These are phyloP conservation scores for Fusarium bulbicola DNA, from an alignment of 2,329 filamentous ascomycete species.

Conservation along the genomic window DNA sequence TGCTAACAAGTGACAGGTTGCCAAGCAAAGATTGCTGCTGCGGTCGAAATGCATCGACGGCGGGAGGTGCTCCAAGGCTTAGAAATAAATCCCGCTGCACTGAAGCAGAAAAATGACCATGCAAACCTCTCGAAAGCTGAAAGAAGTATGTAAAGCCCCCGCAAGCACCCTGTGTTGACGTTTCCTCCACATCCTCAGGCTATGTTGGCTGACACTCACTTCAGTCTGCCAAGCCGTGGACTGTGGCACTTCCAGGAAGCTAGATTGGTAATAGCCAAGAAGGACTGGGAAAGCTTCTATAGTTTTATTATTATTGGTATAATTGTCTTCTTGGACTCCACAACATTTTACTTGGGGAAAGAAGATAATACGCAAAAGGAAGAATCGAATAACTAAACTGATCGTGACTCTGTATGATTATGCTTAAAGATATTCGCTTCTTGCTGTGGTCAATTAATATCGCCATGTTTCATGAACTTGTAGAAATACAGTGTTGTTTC, in stretches of 20 bases:
- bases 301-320: accelerated
- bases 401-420: accelerated
- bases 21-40: background rate
- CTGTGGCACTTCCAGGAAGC: background rate
- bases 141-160: background rate
- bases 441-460: background rate
- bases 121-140: background rate
- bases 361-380: background rate
- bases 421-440: accelerated
- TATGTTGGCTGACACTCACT: accelerated
- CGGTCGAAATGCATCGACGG: background rate
- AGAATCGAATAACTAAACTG: accelerated
- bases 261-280: background rate
- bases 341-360: accelerated
- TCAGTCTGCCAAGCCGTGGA: background rate
- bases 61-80: background rate
- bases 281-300: accelerated
- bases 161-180: accelerated
- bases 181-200: no score
- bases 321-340: no score
- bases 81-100: background rate
- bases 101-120: background rate
- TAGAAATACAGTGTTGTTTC: no score
- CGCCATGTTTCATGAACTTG: no score
- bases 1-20: background rate